These are phyloP conservation scores for Lactifluus echinatus DNA, from an alignment of 768 basidiomycete genomes.

Conservation along the genomic window DNA sequence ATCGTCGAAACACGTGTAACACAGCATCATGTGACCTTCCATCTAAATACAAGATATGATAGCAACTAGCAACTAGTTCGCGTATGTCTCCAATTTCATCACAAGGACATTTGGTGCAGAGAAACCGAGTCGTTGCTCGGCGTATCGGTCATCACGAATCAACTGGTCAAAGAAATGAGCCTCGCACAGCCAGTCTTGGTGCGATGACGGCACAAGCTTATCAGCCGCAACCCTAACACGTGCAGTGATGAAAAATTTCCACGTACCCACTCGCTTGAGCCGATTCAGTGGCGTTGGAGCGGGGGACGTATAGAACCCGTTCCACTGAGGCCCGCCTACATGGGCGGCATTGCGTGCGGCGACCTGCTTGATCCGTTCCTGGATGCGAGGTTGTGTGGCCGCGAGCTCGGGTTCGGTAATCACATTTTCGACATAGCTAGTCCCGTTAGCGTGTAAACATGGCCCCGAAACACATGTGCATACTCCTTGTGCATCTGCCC, in stretches of 20 bases:
- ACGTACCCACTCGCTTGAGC: conserved; percentile 57
- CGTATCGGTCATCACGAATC: conserved; percentile 50
- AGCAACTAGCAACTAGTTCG: conserved; percentile 9
- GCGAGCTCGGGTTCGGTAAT: conserved; percentile 61
- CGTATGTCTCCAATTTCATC: conserved; percentile 48
- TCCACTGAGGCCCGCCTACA: conserved; percentile 31
- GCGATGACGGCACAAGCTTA: background rate
- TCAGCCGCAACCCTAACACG: background rate
- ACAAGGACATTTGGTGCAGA: conserved; percentile 73
- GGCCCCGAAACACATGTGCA: conserved; percentile 22
- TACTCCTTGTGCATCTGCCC: conserved; percentile 69
- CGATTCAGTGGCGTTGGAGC: conserved; percentile 37
- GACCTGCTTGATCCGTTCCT: conserved; percentile 63
- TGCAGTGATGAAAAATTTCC: background rate
- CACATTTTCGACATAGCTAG: conserved; percentile 59
- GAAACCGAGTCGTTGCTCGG: conserved; percentile 55
- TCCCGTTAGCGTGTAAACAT: background rate
- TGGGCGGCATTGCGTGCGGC: conserved; percentile 35
- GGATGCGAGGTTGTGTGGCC: conserved; percentile 50
- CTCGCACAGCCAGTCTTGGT: conserved; percentile 70
- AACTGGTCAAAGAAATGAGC: conserved; percentile 62
- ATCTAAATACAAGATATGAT: background rate
- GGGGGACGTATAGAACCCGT: conserved; percentile 37
- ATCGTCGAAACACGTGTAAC: conserved; percentile 19
- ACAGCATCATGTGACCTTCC: conserved; percentile 19